phyloP scores from a whole-genome alignment of 306 rosid species.

The Oxytropis ochrocephala region DNA sequence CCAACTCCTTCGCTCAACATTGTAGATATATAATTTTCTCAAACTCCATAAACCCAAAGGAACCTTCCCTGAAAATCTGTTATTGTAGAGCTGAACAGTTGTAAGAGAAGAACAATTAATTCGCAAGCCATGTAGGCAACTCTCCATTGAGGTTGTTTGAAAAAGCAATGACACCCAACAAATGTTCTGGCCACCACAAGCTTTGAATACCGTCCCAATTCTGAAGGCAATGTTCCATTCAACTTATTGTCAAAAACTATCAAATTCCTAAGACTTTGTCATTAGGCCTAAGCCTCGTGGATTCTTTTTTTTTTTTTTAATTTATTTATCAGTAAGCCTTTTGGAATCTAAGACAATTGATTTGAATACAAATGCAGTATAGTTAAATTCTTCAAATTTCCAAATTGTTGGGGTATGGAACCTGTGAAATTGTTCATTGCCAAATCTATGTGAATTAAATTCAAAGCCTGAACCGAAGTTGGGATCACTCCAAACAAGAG shows the following conservation, averaged over 20 bases:
- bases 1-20: too few relatives aligned
- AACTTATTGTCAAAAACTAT: slow-evolving; percentile 47
- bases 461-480: slow-evolving; percentile 36
- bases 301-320: too few relatives aligned
- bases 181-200: slow-evolving; percentile 55
- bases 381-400: slow-evolving; percentile 40
- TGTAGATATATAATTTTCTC: slow-evolving; percentile 38
- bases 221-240: slow-evolving; percentile 69
- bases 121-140: slow-evolving; percentile 54
- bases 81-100: slow-evolving; percentile 37
- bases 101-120: slow-evolving; percentile 45
- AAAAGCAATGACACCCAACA: slow-evolving; percentile 51
- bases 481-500: slow-evolving; percentile 64
- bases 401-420: slow-evolving; percentile 46
- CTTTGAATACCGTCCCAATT: slow-evolving; percentile 57
- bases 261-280: slow-evolving; percentile 32
- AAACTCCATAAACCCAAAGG: slow-evolving; percentile 64
- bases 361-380: slow-evolving; percentile 39
- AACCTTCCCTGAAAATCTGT: slow-evolving; percentile 60
- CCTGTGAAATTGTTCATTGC: slow-evolving; percentile 62
- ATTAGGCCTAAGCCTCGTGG: slow-evolving; percentile 43
- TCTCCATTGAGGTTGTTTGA: slow-evolving; percentile 49
- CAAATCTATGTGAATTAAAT: slow-evolving; percentile 37
- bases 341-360: slow-evolving; percentile 51
- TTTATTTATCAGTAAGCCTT: too few relatives aligned